These are phyloP conservation scores for Daldinia sp. DNA, from an alignment of 2,329 filamentous ascomycete species.

Conservation along the genomic window DNA sequence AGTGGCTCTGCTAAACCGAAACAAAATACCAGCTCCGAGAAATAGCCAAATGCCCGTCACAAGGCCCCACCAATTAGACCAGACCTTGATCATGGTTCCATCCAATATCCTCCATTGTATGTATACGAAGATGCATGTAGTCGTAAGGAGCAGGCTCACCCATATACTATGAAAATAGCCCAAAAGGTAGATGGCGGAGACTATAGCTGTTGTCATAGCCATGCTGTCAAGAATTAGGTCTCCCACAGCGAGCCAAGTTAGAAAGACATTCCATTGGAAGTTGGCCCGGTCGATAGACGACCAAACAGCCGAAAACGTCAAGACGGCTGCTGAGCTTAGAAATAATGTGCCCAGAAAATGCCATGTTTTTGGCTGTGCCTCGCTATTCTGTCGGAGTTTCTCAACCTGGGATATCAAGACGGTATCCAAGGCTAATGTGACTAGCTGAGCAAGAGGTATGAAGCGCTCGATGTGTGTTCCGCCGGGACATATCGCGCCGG, in stretches of 20 bases:
- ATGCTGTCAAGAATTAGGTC: conserved; percentile 52
- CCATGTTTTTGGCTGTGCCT: conserved; percentile 45
- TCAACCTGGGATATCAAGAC: conserved; percentile 48
- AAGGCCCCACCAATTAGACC: conserved; percentile 45
- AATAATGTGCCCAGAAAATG: conserved; percentile 42
- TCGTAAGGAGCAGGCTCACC: conserved; percentile 47
- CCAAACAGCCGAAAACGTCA: conserved; percentile 48
- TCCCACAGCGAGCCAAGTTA: conserved; percentile 47
- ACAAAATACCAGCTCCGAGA: conserved; percentile 44
- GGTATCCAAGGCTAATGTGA: conserved; percentile 50
- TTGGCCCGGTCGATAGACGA: conserved; percentile 48
- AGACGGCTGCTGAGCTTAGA: conserved; percentile 43
- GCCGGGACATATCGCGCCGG: conserved; percentile 51
- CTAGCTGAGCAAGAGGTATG: conserved; percentile 49
- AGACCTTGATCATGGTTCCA: conserved; percentile 43
- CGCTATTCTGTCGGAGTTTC: conserved; percentile 46
- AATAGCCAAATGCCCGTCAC: conserved; percentile 43
- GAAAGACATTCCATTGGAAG: conserved; percentile 50
- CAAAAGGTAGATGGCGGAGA: conserved; percentile 49
- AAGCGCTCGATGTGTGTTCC: conserved; percentile 47
- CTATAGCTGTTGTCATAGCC: conserved; percentile 42
- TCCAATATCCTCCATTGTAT: conserved; percentile 45
- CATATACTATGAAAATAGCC: conserved; percentile 47
- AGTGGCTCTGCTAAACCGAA: conserved; percentile 37
- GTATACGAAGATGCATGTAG: conserved; percentile 45